Evolutionary conservation across 2,329 filamentous ascomycete genomes (phyloP).

Genomic region (Colletotrichum filicis): DNA sequence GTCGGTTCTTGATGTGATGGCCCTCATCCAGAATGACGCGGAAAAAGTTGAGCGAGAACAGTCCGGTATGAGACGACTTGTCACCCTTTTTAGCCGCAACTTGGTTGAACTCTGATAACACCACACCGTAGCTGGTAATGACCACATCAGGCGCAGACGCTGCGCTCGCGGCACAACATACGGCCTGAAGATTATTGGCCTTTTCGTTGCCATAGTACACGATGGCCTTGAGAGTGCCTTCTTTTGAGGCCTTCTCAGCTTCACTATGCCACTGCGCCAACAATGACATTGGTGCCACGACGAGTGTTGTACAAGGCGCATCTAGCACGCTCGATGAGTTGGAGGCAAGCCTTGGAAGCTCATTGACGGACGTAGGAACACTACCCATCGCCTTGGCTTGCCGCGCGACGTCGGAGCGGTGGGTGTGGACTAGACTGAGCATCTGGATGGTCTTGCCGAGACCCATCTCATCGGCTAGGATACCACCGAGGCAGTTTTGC

Average conservation of each 20-base stretch:
- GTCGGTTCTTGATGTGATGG: slow-evolving; percentile 89
- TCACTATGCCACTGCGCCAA: slow-evolving; percentile 98
- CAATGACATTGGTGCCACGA: slow-evolving; percentile 96
- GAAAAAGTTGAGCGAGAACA: slow-evolving; percentile 96
- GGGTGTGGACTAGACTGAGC: slow-evolving; percentile 90
- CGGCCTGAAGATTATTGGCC: slow-evolving; percentile 76
- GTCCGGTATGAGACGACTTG: slow-evolving; percentile 72
- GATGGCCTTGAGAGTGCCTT: slow-evolving; percentile 83
- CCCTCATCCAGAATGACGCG: slow-evolving; percentile 95
- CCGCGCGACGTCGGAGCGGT: slow-evolving; percentile 69
- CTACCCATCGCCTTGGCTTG: slow-evolving; percentile 46
- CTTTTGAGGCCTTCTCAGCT: slow-evolving; percentile 87
- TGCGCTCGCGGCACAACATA: slow-evolving; percentile 82
- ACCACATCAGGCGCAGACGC: slow-evolving; percentile 86
- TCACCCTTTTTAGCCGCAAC: slow-evolving; percentile 75
- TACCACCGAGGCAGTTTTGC: slow-evolving; percentile 92
- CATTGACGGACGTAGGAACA: slow-evolving; percentile 60
- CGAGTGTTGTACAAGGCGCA: slow-evolving; percentile 90
- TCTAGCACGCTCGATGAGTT: slow-evolving; percentile 67
- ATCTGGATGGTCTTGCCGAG: slow-evolving; percentile 99
- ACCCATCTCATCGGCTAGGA: slow-evolving; percentile 97
- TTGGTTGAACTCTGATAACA: slow-evolving; percentile 89
- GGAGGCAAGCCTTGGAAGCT: slow-evolving; percentile 70
- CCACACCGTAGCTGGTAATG: slow-evolving; percentile 93
- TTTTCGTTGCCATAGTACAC: slow-evolving; percentile 96